These are phyloP conservation scores for Tricholoma saponaceum DNA, from an alignment of 768 basidiomycete species.

Conservation along the genomic window DNA sequence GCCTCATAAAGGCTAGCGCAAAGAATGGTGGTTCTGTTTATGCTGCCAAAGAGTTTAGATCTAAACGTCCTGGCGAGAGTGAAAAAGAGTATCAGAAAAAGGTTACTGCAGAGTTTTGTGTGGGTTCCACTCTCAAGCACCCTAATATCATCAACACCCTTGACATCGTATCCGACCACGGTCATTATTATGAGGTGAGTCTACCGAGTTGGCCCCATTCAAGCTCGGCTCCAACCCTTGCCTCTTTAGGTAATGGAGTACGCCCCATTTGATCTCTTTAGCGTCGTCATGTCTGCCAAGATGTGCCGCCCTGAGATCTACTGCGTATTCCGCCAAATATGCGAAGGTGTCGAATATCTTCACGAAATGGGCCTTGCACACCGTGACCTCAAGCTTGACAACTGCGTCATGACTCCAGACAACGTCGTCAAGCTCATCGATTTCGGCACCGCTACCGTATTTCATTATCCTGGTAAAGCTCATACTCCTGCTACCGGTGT, in stretches of 20 bases:
- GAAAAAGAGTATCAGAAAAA: constrained; percentile 99
- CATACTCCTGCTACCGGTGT: constrained; percentile 79
- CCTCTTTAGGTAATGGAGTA: constrained; percentile 92
- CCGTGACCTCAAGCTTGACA: constrained; percentile 98
- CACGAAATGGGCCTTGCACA: constrained; percentile 98
- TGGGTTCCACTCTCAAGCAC: constrained; percentile 91
- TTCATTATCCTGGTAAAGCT: constrained; percentile 94
- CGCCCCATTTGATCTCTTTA: constrained; percentile 97
- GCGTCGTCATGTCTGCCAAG: constrained; percentile 98
- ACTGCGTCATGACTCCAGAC: constrained; percentile 96
- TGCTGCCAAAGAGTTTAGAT: constrained; percentile 97
- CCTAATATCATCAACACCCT: constrained; percentile 96
- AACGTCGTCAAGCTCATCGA: constrained; percentile 99
- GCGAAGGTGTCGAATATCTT: constrained; percentile 96
- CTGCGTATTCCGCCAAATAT: constrained; percentile 98
- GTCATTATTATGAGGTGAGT: constrained; percentile 95
- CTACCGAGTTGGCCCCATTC: constrained; percentile 6
- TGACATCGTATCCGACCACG: constrained; percentile 96
- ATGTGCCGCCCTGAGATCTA: constrained; percentile 99
- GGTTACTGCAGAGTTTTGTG: constrained; percentile 98
- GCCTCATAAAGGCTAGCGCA: constrained; percentile 82
- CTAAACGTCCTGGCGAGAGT: constrained; percentile 81
- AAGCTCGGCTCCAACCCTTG: constrained; percentile 8
- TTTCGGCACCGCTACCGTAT: constrained; percentile 99
- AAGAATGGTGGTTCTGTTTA: constrained; percentile 85